Evolutionary conservation across 169 alveolate species (phyloP).

Genomic region (Plasmodium fragile): DNA sequence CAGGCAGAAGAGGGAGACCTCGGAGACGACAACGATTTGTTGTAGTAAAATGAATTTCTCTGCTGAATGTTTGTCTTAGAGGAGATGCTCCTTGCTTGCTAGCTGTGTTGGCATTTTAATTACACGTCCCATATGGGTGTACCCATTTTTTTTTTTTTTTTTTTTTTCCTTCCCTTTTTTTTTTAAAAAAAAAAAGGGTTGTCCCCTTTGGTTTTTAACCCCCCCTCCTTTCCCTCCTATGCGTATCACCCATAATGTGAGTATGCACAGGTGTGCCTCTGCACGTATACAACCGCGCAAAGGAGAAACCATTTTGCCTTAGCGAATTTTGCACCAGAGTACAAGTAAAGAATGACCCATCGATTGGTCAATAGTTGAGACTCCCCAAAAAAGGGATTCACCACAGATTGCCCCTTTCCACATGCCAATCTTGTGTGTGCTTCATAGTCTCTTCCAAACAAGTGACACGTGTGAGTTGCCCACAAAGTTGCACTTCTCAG

Average conservation of each 20-base stretch:
- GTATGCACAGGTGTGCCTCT: background rate
- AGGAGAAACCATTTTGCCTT: background rate
- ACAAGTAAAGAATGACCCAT: background rate
- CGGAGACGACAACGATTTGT: conserved; percentile 70
- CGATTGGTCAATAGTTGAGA: background rate
- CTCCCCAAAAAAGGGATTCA: background rate
- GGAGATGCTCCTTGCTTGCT: background rate
- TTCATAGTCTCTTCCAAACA: background rate
- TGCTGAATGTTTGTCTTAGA: background rate
- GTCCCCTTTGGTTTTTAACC: background rate
- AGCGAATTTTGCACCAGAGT: background rate
- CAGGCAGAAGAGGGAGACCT: conserved; percentile 74
- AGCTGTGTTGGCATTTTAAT: background rate
- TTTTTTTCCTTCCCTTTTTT: background rate
- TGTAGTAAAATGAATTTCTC: background rate
- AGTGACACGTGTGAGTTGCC: background rate
- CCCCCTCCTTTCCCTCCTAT: background rate
- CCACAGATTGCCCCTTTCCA: background rate
- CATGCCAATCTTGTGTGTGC: background rate
- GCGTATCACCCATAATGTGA: background rate
- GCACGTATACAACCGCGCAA: background rate
- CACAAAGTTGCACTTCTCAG: background rate
- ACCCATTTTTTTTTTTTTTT: background rate
- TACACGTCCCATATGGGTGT: background rate
- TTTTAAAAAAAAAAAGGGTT: background rate